Conservation (phyloP, 176 grass and related monocot species). For the Bothriochloa decipiens region DNA sequence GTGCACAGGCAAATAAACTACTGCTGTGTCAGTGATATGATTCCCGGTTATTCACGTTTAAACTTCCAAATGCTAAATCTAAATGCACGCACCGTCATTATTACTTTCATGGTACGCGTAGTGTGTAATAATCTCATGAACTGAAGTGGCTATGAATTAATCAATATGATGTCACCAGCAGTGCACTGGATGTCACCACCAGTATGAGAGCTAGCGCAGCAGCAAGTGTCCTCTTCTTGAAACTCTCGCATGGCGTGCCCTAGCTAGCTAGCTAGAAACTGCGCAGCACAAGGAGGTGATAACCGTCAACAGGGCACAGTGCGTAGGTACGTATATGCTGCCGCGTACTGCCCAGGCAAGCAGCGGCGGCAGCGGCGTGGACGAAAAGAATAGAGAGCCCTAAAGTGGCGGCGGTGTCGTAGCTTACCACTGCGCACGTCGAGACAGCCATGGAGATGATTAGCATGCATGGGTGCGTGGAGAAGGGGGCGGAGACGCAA, state of each 20-base stretch:
- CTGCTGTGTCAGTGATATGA: not conserved
- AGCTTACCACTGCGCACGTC: conserved; percentile 9
- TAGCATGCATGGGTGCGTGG: conserved; percentile 17
- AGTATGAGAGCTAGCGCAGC: too few relatives aligned
- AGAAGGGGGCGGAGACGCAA: conserved; percentile 32
- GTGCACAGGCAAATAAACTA: too few relatives aligned
- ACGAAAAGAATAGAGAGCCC: conserved; percentile 60
- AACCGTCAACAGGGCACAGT: conserved; percentile 14
- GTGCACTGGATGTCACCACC: too few relatives aligned
- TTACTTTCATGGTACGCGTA: too few relatives aligned
- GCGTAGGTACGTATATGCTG: not conserved
- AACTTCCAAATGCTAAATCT: not conserved
- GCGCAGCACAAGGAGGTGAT: conserved; percentile 13
- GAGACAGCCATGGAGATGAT: not conserved
- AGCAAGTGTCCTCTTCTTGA: too few relatives aligned
- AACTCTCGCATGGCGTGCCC: conserved; percentile 45
- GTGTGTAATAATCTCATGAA: too few relatives aligned
- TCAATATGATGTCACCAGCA: too few relatives aligned
- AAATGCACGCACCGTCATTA: not conserved
- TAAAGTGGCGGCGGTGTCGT: conserved; percentile 46
- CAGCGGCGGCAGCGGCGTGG: conserved; percentile 34
- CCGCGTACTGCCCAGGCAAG: not conserved
- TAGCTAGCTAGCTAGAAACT: conserved; percentile 39
- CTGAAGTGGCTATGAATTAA: too few relatives aligned
- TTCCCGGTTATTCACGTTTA: too few relatives aligned